Evolutionary conservation across 1,284 basidiomycete species (phyloP).

Genomic region (Sphaerobolus stellatus): DNA sequence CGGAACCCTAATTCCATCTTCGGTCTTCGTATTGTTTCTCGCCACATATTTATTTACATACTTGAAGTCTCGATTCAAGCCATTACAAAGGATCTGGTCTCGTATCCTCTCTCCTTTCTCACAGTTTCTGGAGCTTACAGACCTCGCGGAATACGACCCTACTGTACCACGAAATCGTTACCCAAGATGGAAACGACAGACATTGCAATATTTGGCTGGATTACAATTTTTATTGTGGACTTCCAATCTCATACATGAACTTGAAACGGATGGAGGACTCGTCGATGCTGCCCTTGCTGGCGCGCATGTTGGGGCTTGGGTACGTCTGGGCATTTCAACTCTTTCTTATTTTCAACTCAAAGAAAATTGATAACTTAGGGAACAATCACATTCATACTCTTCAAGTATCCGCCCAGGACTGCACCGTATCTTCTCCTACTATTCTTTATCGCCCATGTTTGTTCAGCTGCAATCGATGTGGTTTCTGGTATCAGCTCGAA

Average conservation of each 20-base stretch:
- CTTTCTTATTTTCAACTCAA: slow-evolving; percentile 8
- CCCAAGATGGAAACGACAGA: slow-evolving; percentile 10
- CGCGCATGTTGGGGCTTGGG: background rate
- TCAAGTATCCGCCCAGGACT: slow-evolving; percentile 44
- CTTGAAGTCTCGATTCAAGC: background rate
- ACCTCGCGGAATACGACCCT: slow-evolving; percentile 18
- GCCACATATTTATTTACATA: background rate
- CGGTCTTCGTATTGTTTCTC: background rate
- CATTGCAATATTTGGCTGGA: slow-evolving; percentile 8
- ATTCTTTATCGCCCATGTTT: slow-evolving; percentile 40
- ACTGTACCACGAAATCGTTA: background rate
- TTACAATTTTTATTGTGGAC: slow-evolving; percentile 14
- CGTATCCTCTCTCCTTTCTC: slow-evolving; percentile 14
- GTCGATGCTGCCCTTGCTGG: background rate
- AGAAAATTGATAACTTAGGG: slow-evolving; percentile 29
- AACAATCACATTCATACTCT: slow-evolving; percentile 42
- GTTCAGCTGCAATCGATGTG: slow-evolving; percentile 38
- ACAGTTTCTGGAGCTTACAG: slow-evolving; percentile 17
- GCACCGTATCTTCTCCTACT: slow-evolving; percentile 53
- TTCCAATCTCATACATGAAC: background rate
- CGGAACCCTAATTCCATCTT: background rate
- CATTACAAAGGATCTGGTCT: background rate
- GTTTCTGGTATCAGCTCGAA: slow-evolving; percentile 21
- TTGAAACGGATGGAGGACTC: background rate
- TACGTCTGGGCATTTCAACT: background rate